Evolutionary conservation across 371 early-diverging fungal species (phyloP).

Genomic region (Mortierella sp.): DNA sequence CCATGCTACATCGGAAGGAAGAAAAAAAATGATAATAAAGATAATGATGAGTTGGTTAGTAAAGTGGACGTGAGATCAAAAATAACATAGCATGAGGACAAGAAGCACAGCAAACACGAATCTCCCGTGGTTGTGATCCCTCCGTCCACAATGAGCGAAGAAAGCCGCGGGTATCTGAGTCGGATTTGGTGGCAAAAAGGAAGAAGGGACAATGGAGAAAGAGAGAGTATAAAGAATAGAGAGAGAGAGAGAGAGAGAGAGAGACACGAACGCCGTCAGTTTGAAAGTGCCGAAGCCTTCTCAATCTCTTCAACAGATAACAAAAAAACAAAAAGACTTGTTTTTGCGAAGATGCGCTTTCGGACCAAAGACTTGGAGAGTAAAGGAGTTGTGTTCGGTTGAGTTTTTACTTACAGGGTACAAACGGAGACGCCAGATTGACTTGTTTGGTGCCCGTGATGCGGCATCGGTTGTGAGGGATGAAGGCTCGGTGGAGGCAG

Average conservation of each 20-base stretch:
- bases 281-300: conserved; percentile 20
- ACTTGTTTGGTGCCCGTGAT: conserved; percentile 3
- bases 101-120: neutral
- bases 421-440: conserved; percentile 52
- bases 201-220: conserved; percentile 3
- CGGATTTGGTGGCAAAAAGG: conserved; percentile 13
- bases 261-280: conserved; percentile 42
- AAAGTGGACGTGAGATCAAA: neutral
- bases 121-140: neutral
- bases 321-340: neutral
- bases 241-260: neutral
- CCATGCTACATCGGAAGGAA: conserved; percentile 37
- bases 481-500: neutral
- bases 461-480: neutral
- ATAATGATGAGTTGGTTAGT: neutral
- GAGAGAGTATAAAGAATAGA: conserved; percentile 9
- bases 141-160: conserved; percentile 8
- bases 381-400: neutral
- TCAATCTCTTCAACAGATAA: conserved; percentile 10
- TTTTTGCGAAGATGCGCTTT: neutral
- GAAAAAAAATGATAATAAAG: neutral
- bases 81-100: neutral
- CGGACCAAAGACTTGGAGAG: neutral
- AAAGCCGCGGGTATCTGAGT: neutral
- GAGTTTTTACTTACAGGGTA: conserved; percentile 43